Percentiles rank a stretch among this genome's conserved stretches.
Evolutionary conservation across 768 basidiomycete species (phyloP).

Genomic region (Pleurotus salmoneostramineus): DNA sequence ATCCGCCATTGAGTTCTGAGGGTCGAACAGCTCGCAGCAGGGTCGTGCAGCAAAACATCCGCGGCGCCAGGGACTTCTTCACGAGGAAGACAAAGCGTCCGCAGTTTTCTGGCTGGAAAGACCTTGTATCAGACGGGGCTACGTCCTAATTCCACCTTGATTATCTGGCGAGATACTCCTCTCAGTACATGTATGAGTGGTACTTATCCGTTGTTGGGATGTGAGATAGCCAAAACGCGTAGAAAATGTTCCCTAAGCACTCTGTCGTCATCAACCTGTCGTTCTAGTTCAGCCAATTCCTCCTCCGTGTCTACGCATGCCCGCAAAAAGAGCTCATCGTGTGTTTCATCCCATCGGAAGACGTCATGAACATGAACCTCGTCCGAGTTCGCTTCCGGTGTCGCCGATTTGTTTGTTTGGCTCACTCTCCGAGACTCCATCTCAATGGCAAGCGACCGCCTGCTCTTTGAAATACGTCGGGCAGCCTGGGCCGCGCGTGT

Average conservation of each 20-base stretch:
- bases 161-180: too few relatives aligned
- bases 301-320: not conserved
- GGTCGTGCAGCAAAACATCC: not conserved
- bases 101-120: not conserved
- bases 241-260: not conserved
- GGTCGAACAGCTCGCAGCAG: not conserved
- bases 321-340: not conserved
- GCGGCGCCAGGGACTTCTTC: not conserved
- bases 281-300: not conserved
- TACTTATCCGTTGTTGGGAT: not conserved
- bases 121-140: not conserved
- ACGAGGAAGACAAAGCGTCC: not conserved
- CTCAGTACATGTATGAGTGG: too few relatives aligned
- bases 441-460: conserved; percentile 28
- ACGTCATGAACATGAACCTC: not conserved
- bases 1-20: not conserved
- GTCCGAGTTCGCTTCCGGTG: not conserved
- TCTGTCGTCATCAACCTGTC: conserved; percentile 2
- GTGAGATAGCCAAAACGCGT: not conserved
- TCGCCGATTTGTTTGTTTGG: not conserved
- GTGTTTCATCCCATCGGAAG: not conserved
- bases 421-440: conserved; percentile 13
- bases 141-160: too few relatives aligned
- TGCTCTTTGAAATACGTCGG: conserved; percentile 28
- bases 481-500: conserved; percentile 27